Evolutionary conservation across 2,329 filamentous ascomycete genomes (phyloP).

Genomic region (Clonostachys rhizophaga): DNA sequence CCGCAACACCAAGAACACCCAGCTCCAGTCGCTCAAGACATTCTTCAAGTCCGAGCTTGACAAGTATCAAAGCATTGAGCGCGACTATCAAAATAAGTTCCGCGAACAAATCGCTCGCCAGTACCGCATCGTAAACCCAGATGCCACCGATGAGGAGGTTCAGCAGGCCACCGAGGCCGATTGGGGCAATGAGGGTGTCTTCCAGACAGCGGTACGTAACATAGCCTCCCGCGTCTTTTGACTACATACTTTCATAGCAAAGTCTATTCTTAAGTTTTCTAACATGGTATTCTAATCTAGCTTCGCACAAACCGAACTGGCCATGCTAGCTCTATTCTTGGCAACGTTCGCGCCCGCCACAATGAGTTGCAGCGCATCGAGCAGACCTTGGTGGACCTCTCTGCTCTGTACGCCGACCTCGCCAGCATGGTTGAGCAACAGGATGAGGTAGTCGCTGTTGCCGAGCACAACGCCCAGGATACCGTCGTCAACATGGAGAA

Average conservation of each 20-base stretch:
- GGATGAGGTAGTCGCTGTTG: slow-evolving; percentile 55
- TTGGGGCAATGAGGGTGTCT: slow-evolving; percentile 76
- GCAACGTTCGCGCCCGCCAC: slow-evolving; percentile 76
- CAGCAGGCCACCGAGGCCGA: slow-evolving; percentile 63
- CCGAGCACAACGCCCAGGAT: slow-evolving; percentile 61
- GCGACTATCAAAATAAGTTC: slow-evolving; percentile 65
- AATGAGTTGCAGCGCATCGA: slow-evolving; percentile 81
- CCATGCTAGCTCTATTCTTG: slow-evolving; percentile 68
- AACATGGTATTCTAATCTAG: slow-evolving; percentile 28
- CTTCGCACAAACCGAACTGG: slow-evolving; percentile 71
- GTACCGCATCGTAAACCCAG: slow-evolving; percentile 77
- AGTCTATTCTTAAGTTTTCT: not conserved
- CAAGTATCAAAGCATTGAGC: slow-evolving; percentile 68
- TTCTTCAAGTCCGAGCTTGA: slow-evolving; percentile 69
- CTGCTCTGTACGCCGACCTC: slow-evolving; percentile 68
- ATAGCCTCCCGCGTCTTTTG: not conserved
- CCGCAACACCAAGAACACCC: slow-evolving; percentile 64
- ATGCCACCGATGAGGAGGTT: slow-evolving; percentile 71
- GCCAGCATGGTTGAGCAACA: slow-evolving; percentile 71
- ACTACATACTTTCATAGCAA: not conserved
- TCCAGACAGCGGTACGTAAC: slow-evolving; percentile 70
- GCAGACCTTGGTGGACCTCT: slow-evolving; percentile 66
- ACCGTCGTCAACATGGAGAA: slow-evolving; percentile 63
- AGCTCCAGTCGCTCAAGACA: slow-evolving; percentile 64
- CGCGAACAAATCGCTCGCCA: slow-evolving; percentile 76